These are phyloP conservation scores for Daucus carota DNA, from an alignment of 129 eudicot species.

Conservation along the genomic window DH1_v3.0 NC_030387.2:6574001-6574500, in stretches of 20 bases:
- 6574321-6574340: background rate
- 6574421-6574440: conserved; percentile 84
- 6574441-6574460: conserved; percentile 90
- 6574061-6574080: too few species aligned
- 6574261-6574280: background rate
- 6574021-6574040: too few species aligned
- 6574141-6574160: background rate
- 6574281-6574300: background rate
- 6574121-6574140: background rate
- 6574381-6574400: conserved; percentile 42
- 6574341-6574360: conserved; percentile 87
- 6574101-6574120: background rate
- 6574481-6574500: conserved; percentile 78
- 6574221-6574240: background rate
- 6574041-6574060: too few species aligned
- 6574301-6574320: background rate
- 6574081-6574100: too few species aligned
- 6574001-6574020: too few species aligned
- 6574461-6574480: conserved; percentile 49
- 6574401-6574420: conserved; percentile 64
- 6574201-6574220: background rate
- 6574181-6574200: too few species aligned
- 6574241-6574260: background rate
- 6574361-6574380: conserved; percentile 44
- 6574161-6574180: background rate